These are phyloP conservation scores for Coemansia sp. DNA, from an alignment of 192 early-diverging fungal genomes.

Conservation along the genomic window DNA sequence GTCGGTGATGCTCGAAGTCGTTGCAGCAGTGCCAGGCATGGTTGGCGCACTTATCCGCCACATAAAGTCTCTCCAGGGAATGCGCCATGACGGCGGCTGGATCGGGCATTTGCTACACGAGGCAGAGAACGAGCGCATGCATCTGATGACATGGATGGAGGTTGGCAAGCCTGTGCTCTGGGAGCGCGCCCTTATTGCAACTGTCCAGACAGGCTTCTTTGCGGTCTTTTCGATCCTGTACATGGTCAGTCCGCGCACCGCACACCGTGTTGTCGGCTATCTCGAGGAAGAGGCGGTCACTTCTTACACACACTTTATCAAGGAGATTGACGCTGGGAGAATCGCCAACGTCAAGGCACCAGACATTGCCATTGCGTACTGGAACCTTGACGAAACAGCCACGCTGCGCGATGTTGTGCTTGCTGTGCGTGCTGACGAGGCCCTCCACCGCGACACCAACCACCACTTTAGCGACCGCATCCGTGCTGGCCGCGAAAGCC, in stretches of 20 bases:
- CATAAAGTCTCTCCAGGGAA: conserved; percentile 69
- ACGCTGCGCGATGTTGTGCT: conserved; percentile 85
- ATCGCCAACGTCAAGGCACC: conserved; percentile 75
- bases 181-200: conserved; percentile 68
- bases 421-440: conserved; percentile 88
- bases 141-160: conserved; percentile 79
- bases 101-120: conserved; percentile 88
- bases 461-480: conserved; percentile 80
- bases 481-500: conserved; percentile 50
- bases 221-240: conserved; percentile 90
- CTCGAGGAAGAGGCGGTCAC: conserved; percentile 93
- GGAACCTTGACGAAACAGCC: conserved; percentile 64
- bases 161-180: conserved; percentile 61
- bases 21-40: conserved; percentile 88
- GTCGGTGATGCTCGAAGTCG: conserved; percentile 77
- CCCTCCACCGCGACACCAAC: conserved; percentile 87
- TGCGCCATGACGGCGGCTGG: conserved; percentile 88
- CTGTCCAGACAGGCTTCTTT: conserved; percentile 87
- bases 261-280: conserved; percentile 89
- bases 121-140: conserved; percentile 88
- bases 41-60: conserved; percentile 85
- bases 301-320: conserved; percentile 85
- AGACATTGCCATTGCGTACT: conserved; percentile 83
- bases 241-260: conserved; percentile 71
- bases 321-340: conserved; percentile 77